These are phyloP conservation scores for Karstenula rhodostoma DNA, from an alignment of 2,329 filamentous ascomycete genomes.

Conservation along the genomic window DNA sequence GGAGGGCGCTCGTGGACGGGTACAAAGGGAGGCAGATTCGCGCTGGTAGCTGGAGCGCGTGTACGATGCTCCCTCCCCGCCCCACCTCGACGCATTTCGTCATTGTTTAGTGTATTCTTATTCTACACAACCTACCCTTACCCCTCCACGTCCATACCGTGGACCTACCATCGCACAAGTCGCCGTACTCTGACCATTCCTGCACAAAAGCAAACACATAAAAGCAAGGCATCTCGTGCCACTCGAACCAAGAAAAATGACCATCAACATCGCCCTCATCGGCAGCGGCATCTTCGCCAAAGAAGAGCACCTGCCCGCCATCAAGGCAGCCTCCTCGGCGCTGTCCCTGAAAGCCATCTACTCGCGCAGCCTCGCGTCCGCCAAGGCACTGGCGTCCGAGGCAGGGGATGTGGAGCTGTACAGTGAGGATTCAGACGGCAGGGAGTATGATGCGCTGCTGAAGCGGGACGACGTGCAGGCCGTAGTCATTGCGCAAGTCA, in stretches of 20 bases:
- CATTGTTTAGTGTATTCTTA: background rate
- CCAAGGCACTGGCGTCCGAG: slow-evolving; percentile 51
- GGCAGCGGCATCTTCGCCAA: slow-evolving; percentile 70
- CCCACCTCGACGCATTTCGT: slow-evolving; percentile 6
- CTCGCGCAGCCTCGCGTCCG: slow-evolving; percentile 68
- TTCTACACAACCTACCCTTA: background rate
- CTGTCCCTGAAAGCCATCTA: slow-evolving; percentile 71
- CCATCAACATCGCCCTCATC: slow-evolving; percentile 67
- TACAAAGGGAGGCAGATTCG: no score
- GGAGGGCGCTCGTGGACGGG: no score
- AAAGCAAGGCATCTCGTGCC: background rate
- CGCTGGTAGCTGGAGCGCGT: no score
- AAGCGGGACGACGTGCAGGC: slow-evolving; percentile 62
- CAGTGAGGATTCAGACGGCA: slow-evolving; percentile 62
- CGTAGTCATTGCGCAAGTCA: slow-evolving; percentile 62
- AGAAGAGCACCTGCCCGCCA: slow-evolving; percentile 69
- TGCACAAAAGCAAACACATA: background rate
- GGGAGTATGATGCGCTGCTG: slow-evolving; percentile 61
- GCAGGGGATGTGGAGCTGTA: slow-evolving; percentile 62
- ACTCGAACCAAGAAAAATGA: slow-evolving; percentile 23
- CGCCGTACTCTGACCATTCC: background rate
- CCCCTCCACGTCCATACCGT: background rate
- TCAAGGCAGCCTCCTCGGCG: slow-evolving; percentile 59
- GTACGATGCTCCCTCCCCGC: background rate
- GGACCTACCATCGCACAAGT: background rate